Percentiles rank a stretch among this genome's conserved stretches.
Conservation (phyloP, 108 stramenopile genomes). For the Cylindrotheca closterium region DNA sequence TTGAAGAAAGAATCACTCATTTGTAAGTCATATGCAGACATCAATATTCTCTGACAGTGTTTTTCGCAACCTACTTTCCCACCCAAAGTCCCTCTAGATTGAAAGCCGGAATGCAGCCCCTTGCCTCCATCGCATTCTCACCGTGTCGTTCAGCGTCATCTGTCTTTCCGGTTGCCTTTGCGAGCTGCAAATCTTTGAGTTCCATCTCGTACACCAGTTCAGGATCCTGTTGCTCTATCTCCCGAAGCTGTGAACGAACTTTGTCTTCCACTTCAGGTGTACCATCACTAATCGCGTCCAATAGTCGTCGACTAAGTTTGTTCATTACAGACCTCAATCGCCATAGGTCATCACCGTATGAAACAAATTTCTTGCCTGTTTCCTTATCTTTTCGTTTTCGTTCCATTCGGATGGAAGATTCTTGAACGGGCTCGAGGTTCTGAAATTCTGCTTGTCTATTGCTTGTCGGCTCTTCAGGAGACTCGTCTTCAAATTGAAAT, state of each 20-base stretch:
- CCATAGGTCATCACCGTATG: conserved; percentile 60
- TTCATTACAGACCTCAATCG: conserved; percentile 32
- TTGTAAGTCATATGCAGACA: background rate
- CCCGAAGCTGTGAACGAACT: conserved; percentile 37
- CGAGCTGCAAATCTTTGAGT: conserved; percentile 28
- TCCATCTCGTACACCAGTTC: conserved; percentile 50
- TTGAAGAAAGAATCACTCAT: conserved; percentile 13
- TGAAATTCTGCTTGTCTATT: conserved; percentile 35
- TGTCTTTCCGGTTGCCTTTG: conserved; percentile 36
- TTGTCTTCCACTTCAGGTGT: conserved; percentile 17
- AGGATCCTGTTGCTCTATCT: conserved; percentile 44
- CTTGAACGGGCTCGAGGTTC: conserved; percentile 34
- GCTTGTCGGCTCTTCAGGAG: background rate
- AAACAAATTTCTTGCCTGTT: conserved; percentile 32
- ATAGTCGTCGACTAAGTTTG: conserved; percentile 26
- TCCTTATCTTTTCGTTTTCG: conserved; percentile 33
- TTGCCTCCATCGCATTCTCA: conserved; percentile 36
- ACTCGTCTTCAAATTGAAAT: background rate
- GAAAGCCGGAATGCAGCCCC: conserved; percentile 61
- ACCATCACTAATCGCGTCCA: conserved; percentile 31
- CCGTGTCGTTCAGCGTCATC: conserved; percentile 45
- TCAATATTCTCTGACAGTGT: background rate
- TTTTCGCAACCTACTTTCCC: conserved; percentile 65
- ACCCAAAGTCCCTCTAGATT: conserved; percentile 85
- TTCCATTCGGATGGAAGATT: conserved; percentile 27